Base-by-base conservation (phyloP, 176 grass and related monocot species). In the Lolium multiflorum region DNA sequence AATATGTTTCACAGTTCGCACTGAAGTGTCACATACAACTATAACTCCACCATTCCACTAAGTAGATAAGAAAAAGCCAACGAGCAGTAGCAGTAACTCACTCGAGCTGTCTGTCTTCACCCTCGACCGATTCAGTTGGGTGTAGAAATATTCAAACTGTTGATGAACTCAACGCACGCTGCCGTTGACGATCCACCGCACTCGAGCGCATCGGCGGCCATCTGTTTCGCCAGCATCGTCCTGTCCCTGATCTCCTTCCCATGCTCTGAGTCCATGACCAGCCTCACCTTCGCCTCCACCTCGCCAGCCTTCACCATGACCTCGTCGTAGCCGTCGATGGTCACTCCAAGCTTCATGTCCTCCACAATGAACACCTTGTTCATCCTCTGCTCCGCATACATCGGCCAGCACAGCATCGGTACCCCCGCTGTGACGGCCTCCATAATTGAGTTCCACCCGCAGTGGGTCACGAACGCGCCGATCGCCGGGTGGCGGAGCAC, bases 401-500 rank as follows among this genome's bases (percentile, higher is more conserved):
- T 48, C 38, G 89, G 89, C 89, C 89, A 91, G 74, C 74, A 87
- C 48, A 91, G 6, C 81, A 91, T 87, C 18, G 89, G 84, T 57
- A 91, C 80, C 9, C 84, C 89, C 4, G 75, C 73, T 11, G 52
- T 11, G 71, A 83, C 52, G 0, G 71, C 83, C 79, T 92, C 91
- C 67, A 89, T 15, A 3, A 22, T 24, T 8, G 85, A 93, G 88
- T 93, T 93, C 91, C 91, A 88, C 6, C 91, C 91, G 66, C 91
- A 93, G 66, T 93, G 91, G 5, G 91, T 90, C 60, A 93, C 84
- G 85, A 93, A 90, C 18, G 72, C 84, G 12, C 69, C 91, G n/a
- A 67, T 89, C 43, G 91, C 75, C 43, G 22, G 68, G 70, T 92
- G 91, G 7, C 75, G 81, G 68, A 92, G 84, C 79, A 89, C 87